Percentiles rank a stretch among this genome's conserved stretches.
These are phyloP conservation scores for Candida argentea DNA, from an alignment of 805 yeast genomes.

Conservation along the genomic window DNA sequence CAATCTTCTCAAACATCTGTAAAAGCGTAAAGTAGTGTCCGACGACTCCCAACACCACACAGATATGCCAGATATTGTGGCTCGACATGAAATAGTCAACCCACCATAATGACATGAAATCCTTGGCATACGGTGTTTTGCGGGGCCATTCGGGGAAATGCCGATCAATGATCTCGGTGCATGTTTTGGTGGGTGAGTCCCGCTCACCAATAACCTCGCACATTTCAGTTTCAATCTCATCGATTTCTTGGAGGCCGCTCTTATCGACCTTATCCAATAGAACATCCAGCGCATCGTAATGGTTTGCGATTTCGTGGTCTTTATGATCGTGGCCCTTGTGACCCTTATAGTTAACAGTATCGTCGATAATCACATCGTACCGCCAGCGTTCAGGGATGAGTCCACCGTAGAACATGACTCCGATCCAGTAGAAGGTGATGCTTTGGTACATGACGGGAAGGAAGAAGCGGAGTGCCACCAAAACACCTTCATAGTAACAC, in stretches of 20 bases:
- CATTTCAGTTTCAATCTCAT: slow-evolving; percentile 19
- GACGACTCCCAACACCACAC: slow-evolving; percentile 79
- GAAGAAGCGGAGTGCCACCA: slow-evolving; percentile 43
- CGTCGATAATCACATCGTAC: slow-evolving; percentile 52
- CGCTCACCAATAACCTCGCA: slow-evolving; percentile 5
- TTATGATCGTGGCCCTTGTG: slow-evolving; percentile 1
- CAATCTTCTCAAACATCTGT: slow-evolving; percentile 48
- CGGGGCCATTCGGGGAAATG: slow-evolving; percentile 27
- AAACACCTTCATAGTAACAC: slow-evolving; percentile 44
- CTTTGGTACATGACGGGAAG: slow-evolving; percentile 61
- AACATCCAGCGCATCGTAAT: slow-evolving; percentile 19
- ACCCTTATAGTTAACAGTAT: slow-evolving; percentile 15
- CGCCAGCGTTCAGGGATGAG: slow-evolving; percentile 86
- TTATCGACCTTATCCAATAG: slow-evolving; percentile 23
- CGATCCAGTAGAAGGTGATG: slow-evolving; percentile 63
- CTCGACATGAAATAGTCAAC: slow-evolving; percentile 65
- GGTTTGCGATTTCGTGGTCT: slow-evolving; percentile 5
- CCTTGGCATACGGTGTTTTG: slow-evolving; percentile 23
- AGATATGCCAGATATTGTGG: slow-evolving; percentile 91
- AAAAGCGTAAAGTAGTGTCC: slow-evolving; percentile 80
- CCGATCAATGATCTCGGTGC: slow-evolving; percentile 17
- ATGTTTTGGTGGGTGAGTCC: too few species aligned
- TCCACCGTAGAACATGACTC: slow-evolving; percentile 81
- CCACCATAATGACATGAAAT: slow-evolving; percentile 68
- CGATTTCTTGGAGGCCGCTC: slow-evolving; percentile 29